Evolutionary conservation across 352 stramenopile genomes (phyloP).

Genomic region (Salisapilia sapeloensis): DNA sequence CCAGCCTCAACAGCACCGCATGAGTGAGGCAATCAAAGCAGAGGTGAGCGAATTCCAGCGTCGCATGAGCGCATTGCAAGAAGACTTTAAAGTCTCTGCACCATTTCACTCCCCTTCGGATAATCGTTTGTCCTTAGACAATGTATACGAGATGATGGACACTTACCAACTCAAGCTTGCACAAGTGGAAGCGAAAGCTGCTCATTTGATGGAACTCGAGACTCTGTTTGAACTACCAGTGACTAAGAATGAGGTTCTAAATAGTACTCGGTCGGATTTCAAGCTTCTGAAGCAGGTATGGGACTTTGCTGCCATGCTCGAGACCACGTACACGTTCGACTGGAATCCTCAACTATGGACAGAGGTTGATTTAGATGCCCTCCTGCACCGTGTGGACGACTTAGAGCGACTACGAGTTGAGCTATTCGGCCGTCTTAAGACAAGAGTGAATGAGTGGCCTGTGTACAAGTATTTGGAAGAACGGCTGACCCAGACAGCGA

Average conservation of each 20-base stretch:
- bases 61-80: constrained; percentile 32
- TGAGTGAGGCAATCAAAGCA: constrained; percentile 63
- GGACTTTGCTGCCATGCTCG: constrained; percentile 85
- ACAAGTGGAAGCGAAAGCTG: constrained; percentile 67
- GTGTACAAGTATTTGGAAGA: constrained; percentile 86
- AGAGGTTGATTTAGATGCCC: constrained; percentile 74
- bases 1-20: constrained; percentile 78
- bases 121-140: constrained; percentile 10
- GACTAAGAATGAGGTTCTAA: constrained; percentile 69
- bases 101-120: constrained; percentile 23
- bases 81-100: constrained; percentile 41
- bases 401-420: constrained; percentile 33
- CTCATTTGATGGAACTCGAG: constrained; percentile 80
- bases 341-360: constrained; percentile 84
- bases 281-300: constrained; percentile 84
- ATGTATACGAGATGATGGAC: constrained; percentile 82
- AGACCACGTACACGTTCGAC: constrained; percentile 38
- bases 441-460: constrained; percentile 84
- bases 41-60: constrained; percentile 64
- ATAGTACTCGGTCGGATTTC: constrained; percentile 70
- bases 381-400: constrained; percentile 84
- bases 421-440: too few relatives aligned
- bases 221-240: constrained; percentile 89
- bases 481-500: constrained; percentile 84
- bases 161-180: constrained; percentile 63